Conservation (phyloP, 305 asterid species). For the Fraxinus ornus region DNA sequence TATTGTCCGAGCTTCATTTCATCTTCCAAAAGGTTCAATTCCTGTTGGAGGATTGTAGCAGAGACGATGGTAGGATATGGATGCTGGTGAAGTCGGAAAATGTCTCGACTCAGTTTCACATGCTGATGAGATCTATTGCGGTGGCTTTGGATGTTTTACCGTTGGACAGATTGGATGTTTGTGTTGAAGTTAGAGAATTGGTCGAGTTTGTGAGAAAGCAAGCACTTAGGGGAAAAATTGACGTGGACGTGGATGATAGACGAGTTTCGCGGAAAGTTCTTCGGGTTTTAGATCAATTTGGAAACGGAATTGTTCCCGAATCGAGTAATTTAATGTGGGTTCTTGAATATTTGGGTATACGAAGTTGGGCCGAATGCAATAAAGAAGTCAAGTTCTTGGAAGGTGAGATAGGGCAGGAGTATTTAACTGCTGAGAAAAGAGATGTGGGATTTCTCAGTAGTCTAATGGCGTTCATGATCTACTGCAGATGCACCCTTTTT, state of each 20-base stretch:
- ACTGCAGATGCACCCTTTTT: slow-evolving; percentile 60
- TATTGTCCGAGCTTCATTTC: slow-evolving; percentile 79
- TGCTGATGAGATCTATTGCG: slow-evolving; percentile 42
- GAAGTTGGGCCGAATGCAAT: slow-evolving; percentile 61
- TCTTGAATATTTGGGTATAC: slow-evolving; percentile 54
- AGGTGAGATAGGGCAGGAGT: slow-evolving; percentile 39
- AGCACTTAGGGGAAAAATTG: slow-evolving; percentile 36
- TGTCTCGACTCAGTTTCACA: slow-evolving; percentile 49
- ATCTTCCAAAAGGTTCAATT: slow-evolving; percentile 32
- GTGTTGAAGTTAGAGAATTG: slow-evolving; percentile 47
- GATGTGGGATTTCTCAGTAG: slow-evolving; percentile 41
- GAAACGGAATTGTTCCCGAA: slow-evolving; percentile 46
- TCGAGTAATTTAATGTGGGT: slow-evolving; percentile 42
- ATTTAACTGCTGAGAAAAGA: slow-evolving; percentile 38
- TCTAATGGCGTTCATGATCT: slow-evolving; percentile 54
- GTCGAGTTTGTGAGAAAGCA: slow-evolving; percentile 54
- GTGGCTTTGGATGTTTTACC: slow-evolving; percentile 64
- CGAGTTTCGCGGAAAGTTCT: slow-evolving; percentile 32
- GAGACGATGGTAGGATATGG: slow-evolving; percentile 59
- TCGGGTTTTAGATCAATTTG: slow-evolving; percentile 35
- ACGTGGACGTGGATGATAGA: slow-evolving; percentile 45
- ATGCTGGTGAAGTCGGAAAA: slow-evolving; percentile 50
- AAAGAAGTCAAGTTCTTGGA: slow-evolving; percentile 58
- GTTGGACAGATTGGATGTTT: slow-evolving; percentile 26
- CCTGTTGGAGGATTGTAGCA: slow-evolving; percentile 64